Conservation (phyloP, 495 filamentous ascomycete genomes). For the Parachaetomium inaequale region DNA sequence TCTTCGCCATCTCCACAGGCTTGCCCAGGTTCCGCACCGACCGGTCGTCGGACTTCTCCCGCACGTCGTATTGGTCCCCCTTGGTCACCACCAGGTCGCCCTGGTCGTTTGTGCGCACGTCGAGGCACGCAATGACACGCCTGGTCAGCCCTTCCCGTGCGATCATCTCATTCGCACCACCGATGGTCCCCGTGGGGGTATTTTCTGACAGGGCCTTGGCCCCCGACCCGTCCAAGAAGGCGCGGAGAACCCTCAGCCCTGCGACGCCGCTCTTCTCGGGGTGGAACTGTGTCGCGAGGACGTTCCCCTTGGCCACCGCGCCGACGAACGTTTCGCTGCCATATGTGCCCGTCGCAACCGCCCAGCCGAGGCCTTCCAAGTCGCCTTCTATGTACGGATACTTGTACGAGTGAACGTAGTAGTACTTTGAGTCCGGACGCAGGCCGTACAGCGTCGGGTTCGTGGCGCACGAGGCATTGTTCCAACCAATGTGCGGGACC, state of each 20-base stretch:
- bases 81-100: slow-evolving; percentile 97
- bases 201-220: slow-evolving; percentile 36
- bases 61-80: slow-evolving; percentile 98
- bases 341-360: slow-evolving; percentile 81
- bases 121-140: slow-evolving; percentile 90
- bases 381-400: slow-evolving; percentile 67
- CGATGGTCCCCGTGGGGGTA: slow-evolving; percentile 12
- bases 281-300: slow-evolving; percentile 94
- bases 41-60: slow-evolving; percentile 76
- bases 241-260: slow-evolving; percentile 74
- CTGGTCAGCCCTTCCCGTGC: slow-evolving; percentile 68
- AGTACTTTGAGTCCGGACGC: slow-evolving; percentile 81
- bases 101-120: slow-evolving; percentile 92
- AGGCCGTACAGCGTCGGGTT: slow-evolving; percentile 67
- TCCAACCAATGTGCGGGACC: slow-evolving; percentile 98
- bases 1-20: slow-evolving; percentile 88
- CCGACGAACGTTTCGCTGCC: slow-evolving; percentile 89
- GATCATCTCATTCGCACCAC: slow-evolving; percentile 14
- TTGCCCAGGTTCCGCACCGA: slow-evolving; percentile 91
- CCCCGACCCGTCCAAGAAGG: slow-evolving; percentile 72
- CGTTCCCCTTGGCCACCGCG: slow-evolving; percentile 75
- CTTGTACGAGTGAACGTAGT: slow-evolving; percentile 96
- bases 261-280: slow-evolving; percentile 95
- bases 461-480: slow-evolving; percentile 61
- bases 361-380: slow-evolving; percentile 77